Percentiles rank a stretch among this genome's conserved stretches.
Evolutionary conservation across 306 rosid genomes (phyloP).

Genomic region (Castanospermum australe): DNA sequence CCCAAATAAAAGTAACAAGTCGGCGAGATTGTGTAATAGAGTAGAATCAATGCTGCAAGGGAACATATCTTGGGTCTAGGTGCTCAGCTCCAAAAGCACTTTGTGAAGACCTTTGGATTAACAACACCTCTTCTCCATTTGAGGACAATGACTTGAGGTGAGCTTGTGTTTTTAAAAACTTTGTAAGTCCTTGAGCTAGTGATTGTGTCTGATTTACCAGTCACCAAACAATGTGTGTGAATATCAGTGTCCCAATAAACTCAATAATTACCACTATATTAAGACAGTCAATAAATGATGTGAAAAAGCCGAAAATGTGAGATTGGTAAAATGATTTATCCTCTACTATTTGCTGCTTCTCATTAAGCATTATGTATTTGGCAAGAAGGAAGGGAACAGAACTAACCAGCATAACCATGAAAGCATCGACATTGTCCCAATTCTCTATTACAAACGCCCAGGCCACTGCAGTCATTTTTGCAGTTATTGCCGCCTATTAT

Average conservation of each 20-base stretch:
- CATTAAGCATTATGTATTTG: neutral
- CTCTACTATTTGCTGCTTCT: slow-evolving; percentile 3
- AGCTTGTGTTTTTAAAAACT: neutral
- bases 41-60: neutral
- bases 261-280: neutral
- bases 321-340: neutral
- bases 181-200: neutral
- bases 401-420: slow-evolving; percentile 85
- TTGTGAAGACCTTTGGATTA: neutral
- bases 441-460: slow-evolving; percentile 83
- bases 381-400: slow-evolving; percentile 1
- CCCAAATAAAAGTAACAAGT: neutral
- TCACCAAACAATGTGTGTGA: neutral
- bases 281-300: slow-evolving; percentile 9
- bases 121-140: neutral
- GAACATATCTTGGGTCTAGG: neutral
- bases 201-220: neutral
- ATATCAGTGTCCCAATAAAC: neutral
- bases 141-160: neutral
- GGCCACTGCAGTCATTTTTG: slow-evolving; percentile 77
- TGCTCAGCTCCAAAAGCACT: neutral
- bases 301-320: neutral
- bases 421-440: slow-evolving; percentile 89
- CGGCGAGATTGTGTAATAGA: neutral
- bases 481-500: slow-evolving; percentile 68